Percentiles rank a stretch among this genome's conserved stretches.
Conservation (phyloP, 768 basidiomycete genomes). For the Naematelia aurantialba region DNA sequence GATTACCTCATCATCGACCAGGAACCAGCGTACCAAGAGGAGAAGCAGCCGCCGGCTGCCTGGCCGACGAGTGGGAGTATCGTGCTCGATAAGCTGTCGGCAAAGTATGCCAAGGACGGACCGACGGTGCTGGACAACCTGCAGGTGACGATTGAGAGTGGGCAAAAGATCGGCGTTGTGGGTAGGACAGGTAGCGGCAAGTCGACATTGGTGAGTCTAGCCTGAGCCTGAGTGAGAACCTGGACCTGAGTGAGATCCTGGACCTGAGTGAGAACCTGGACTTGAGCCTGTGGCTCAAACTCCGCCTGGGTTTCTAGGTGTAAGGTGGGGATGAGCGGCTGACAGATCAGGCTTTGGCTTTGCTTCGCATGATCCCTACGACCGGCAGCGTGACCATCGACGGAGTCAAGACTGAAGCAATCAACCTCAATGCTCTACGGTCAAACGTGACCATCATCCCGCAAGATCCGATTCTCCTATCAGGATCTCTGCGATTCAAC, state of each 20-base stretch:
- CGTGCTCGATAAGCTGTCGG: slow-evolving; percentile 57
- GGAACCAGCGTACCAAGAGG: slow-evolving; percentile 54
- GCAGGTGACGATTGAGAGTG: slow-evolving; percentile 59
- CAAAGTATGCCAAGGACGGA: slow-evolving; percentile 59
- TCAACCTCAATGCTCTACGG: slow-evolving; percentile 62
- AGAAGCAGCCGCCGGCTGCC: slow-evolving; percentile 60
- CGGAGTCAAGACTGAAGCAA: slow-evolving; percentile 54
- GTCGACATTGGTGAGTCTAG: slow-evolving; percentile 17
- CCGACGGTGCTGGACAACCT: slow-evolving; percentile 64
- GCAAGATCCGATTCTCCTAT: slow-evolving; percentile 59
- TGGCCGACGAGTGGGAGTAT: slow-evolving; percentile 63
- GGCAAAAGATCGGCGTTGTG: slow-evolving; percentile 63
- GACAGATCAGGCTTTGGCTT: slow-evolving; percentile 53
- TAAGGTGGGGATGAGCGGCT: neutral
- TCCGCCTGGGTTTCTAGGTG: neutral
- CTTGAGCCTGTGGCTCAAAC: neutral
- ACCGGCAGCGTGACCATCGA: slow-evolving; percentile 61
- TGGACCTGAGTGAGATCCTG: neutral
- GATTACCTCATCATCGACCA: slow-evolving; percentile 61
- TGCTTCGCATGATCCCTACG: slow-evolving; percentile 61
- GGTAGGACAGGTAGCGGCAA: slow-evolving; percentile 64
- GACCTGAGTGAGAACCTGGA: no score
- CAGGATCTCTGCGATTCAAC: slow-evolving; percentile 60
- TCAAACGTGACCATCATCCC: slow-evolving; percentile 64
- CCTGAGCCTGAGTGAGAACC: neutral